Evolutionary conservation across 345 rosid genomes (phyloP).

Genomic region (Kandelia obovata): DNA sequence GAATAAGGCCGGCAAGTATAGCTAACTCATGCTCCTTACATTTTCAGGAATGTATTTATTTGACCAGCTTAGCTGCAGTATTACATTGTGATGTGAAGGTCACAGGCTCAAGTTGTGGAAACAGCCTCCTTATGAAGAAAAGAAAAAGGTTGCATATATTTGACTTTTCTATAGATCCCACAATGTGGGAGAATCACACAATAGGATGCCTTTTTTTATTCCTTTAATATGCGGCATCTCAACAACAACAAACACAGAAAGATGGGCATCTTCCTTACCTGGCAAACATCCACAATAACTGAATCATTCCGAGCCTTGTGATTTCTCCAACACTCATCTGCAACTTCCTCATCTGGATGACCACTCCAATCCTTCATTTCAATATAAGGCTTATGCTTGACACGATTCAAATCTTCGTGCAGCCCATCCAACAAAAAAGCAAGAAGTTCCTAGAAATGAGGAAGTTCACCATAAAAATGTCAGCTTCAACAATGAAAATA

Average conservation of each 20-base stretch:
- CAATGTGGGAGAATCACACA: too few relatives aligned
- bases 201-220: too few relatives aligned
- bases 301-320: slow-evolving; percentile 96
- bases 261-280: slow-evolving; percentile 42
- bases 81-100: too few relatives aligned
- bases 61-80: too few relatives aligned
- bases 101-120: too few relatives aligned
- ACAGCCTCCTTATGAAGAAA: too few relatives aligned
- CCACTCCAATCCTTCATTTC: slow-evolving; percentile 79
- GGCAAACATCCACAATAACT: slow-evolving; percentile 93
- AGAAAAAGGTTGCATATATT: too few relatives aligned
- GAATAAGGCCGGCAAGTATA: too few relatives aligned
- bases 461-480: background rate
- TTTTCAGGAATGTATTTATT: too few relatives aligned
- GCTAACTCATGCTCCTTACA: too few relatives aligned
- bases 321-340: slow-evolving; percentile 80
- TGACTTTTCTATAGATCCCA: too few relatives aligned
- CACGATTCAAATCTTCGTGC: slow-evolving; percentile 95
- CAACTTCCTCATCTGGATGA: slow-evolving; percentile 83
- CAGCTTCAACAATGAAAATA: background rate
- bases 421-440: slow-evolving; percentile 88
- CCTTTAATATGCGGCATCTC: background rate
- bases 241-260: background rate
- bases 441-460: slow-evolving; percentile 64
- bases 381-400: slow-evolving; percentile 76